Percentiles rank a stretch among this genome's conserved stretches.
phyloP scores from a whole-genome alignment of 2,329 filamentous ascomycete genomes.

The Alternaria consortialis region DNA sequence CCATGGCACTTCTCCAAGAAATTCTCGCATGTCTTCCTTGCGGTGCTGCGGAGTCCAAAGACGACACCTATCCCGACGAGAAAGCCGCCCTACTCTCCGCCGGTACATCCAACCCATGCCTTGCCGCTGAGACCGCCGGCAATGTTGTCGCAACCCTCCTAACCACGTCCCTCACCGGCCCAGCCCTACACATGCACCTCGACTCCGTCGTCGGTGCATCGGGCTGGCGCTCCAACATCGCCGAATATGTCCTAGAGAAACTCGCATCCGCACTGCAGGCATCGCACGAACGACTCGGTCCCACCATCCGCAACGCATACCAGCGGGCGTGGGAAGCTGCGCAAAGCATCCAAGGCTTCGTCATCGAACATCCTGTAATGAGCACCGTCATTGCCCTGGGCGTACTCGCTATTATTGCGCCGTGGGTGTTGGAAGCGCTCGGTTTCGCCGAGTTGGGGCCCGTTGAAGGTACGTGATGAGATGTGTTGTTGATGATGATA shows the following conservation, averaged over 20 bases:
- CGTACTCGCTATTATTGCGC: slow-evolving; percentile 39
- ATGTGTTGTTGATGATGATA: no score
- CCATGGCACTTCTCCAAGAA: slow-evolving; percentile 18
- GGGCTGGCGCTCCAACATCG: slow-evolving; percentile 46
- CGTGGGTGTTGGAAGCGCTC: slow-evolving; percentile 41
- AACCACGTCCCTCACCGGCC: slow-evolving; percentile 24
- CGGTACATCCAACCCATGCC: background rate
- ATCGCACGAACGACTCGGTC: slow-evolving; percentile 34
- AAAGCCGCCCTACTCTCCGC: slow-evolving; percentile 24
- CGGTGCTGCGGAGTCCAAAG: background rate
- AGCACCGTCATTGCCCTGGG: slow-evolving; percentile 44
- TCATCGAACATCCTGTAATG: slow-evolving; percentile 41
- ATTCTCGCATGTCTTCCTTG: slow-evolving; percentile 25
- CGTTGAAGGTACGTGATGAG: slow-evolving; percentile 35
- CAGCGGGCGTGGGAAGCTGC: slow-evolving; percentile 34
- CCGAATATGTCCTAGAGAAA: slow-evolving; percentile 38
- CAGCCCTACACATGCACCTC: slow-evolving; percentile 30
- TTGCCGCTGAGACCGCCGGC: slow-evolving; percentile 25
- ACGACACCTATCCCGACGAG: slow-evolving; percentile 15
- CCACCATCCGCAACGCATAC: slow-evolving; percentile 34
- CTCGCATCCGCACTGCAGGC: slow-evolving; percentile 35
- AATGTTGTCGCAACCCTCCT: slow-evolving; percentile 32
- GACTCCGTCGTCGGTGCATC: slow-evolving; percentile 34
- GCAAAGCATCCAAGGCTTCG: slow-evolving; percentile 35
- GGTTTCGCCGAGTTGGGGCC: slow-evolving; percentile 46